Percentiles rank a stretch among this genome's conserved stretches.
Evolutionary conservation across 108 stramenopile species (phyloP).

Genomic region (Mediolabrus comicus): DNA sequence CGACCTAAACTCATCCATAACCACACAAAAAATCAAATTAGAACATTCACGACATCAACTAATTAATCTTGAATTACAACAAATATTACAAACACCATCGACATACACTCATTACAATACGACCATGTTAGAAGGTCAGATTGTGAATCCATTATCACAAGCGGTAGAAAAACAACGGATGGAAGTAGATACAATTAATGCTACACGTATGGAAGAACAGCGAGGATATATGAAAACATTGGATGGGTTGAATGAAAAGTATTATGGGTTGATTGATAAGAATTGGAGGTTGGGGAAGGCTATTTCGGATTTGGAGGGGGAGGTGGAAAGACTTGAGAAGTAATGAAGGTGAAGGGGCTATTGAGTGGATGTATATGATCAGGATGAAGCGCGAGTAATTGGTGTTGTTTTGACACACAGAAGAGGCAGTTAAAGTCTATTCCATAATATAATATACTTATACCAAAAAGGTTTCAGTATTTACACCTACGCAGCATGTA

Average conservation of each 20-base stretch:
- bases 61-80: conserved; percentile 62
- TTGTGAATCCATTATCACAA: conserved; percentile 10
- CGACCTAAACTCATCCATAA: conserved; percentile 23
- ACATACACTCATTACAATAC: conserved; percentile 50
- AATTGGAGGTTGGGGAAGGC: conserved; percentile 59
- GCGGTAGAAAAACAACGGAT: conserved; percentile 45
- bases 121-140: conserved; percentile 25
- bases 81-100: conserved; percentile 36
- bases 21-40: conserved; percentile 35
- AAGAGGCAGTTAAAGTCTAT: no score
- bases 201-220: conserved; percentile 61
- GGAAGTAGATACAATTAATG: conserved; percentile 69
- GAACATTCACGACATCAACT: conserved; percentile 61
- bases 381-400: no score
- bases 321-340: conserved; percentile 23
- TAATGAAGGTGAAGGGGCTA: no score
- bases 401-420: no score
- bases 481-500: neutral
- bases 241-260: conserved; percentile 38
- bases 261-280: conserved; percentile 52
- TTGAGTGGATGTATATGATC: neutral
- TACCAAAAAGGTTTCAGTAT: no score
- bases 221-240: conserved; percentile 32
- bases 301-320: conserved; percentile 41
- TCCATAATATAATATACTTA: no score